A percentile compares a stretch with the other conserved stretches of the same genome.
Evolutionary conservation across 148 eudicot genomes (phyloP).

Genomic region (Chenopodium quinoa): DNA sequence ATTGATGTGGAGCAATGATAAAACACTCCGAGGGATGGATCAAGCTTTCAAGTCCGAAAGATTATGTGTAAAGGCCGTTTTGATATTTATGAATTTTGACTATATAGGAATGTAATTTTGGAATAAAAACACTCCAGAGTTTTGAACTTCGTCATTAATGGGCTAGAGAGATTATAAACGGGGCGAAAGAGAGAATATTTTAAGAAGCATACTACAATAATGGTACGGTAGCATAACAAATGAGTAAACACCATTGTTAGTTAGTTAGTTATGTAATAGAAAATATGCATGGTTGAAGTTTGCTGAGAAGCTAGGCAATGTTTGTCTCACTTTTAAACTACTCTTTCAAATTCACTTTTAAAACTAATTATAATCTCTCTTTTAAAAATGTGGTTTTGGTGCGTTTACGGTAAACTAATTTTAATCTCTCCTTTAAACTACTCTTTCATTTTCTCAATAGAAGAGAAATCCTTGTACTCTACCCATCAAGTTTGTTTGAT

Average conservation of each 20-base stretch:
- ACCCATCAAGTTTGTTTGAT: background rate
- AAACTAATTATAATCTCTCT: no score
- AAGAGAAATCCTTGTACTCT: conserved; percentile 19
- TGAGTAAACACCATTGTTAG: background rate
- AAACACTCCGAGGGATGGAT: no score
- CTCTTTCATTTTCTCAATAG: background rate
- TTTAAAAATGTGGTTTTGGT: background rate
- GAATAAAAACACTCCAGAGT: background rate
- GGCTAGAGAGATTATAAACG: background rate
- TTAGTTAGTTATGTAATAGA: conserved; percentile 7
- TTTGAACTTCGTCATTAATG: background rate
- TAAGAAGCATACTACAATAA: conserved; percentile 1
- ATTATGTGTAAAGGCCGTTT: no score
- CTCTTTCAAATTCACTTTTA: no score
- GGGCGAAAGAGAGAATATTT: background rate
- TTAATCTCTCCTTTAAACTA: conserved; percentile 19
- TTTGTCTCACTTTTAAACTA: conserved; percentile 7
- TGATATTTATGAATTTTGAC: no score
- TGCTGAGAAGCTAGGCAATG: conserved; percentile 23
- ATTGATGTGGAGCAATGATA: background rate
- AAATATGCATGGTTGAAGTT: conserved; percentile 16
- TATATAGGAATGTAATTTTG: background rate
- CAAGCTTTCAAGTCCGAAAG: background rate
- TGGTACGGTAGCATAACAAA: background rate
- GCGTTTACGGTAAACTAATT: background rate